Conservation (phyloP, 192 early-diverging fungal species). For the Geranomyces variabilis region DNA sequence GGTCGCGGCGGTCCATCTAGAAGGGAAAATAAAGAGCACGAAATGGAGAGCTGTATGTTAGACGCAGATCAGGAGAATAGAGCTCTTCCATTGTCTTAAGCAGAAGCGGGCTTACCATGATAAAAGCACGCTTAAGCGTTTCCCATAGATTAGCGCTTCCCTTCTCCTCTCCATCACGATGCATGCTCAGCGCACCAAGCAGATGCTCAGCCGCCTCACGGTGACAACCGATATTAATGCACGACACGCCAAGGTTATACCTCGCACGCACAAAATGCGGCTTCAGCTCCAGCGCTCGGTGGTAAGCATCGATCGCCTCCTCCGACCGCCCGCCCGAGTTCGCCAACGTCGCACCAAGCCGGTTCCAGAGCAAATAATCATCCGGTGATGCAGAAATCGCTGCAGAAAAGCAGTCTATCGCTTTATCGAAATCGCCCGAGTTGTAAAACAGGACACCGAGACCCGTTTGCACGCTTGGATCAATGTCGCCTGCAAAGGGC, state of each 20-base stretch:
- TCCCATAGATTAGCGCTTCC: slow-evolving; percentile 43
- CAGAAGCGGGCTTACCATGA: slow-evolving; percentile 34
- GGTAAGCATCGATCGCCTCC: slow-evolving; percentile 88
- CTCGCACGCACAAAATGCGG: slow-evolving; percentile 90
- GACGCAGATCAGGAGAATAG: too few relatives aligned
- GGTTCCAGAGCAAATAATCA: slow-evolving; percentile 92
- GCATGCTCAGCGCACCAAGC: slow-evolving; percentile 78
- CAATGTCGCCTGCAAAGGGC: slow-evolving; percentile 48
- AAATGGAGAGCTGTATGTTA: neutral
- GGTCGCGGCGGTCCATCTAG: slow-evolving; percentile 44
- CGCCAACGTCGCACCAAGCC: slow-evolving; percentile 89
- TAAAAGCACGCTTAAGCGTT: slow-evolving; percentile 38
- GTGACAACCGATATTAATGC: slow-evolving; percentile 84
- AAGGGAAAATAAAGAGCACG: neutral
- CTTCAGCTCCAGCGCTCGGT: slow-evolving; percentile 86
- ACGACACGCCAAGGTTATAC: slow-evolving; percentile 90
- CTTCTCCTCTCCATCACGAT: slow-evolving; percentile 43
- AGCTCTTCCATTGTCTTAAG: too few relatives aligned
- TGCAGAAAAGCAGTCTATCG: slow-evolving; percentile 90
- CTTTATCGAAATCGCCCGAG: slow-evolving; percentile 91
- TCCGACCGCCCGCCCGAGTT: slow-evolving; percentile 58
- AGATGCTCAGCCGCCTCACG: slow-evolving; percentile 90
- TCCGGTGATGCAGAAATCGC: slow-evolving; percentile 81
- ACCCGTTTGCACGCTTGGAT: slow-evolving; percentile 88
- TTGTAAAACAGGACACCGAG: slow-evolving; percentile 92